A percentile compares a stretch with the other conserved stretches of the same genome.
Evolutionary conservation across 2,329 filamentous ascomycete genomes (phyloP).

Genomic region (Fusarium compactum): DNA sequence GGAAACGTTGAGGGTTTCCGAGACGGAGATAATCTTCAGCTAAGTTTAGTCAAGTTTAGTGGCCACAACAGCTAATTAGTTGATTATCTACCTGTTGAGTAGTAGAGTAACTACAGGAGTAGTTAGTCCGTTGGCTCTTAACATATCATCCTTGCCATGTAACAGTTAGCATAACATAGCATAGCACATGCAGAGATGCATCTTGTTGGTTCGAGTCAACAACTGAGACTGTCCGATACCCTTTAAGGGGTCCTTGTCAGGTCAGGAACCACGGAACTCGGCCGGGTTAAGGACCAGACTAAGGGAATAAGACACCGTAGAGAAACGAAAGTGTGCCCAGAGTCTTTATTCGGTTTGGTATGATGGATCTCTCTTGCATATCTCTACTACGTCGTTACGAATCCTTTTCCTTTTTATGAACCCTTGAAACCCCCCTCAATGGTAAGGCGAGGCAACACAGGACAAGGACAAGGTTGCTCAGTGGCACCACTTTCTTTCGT

Average conservation of each 20-base stretch:
- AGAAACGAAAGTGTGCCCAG: not conserved
- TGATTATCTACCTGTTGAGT: not conserved
- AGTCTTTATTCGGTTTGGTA: slow-evolving; percentile 13
- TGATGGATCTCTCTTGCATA: slow-evolving; percentile 12
- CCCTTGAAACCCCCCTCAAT: slow-evolving; percentile 2
- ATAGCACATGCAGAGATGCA: slow-evolving; percentile 17
- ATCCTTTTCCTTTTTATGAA: not conserved
- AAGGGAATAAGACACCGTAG: not conserved
- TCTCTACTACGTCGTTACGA: not conserved
- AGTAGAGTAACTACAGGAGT: not conserved
- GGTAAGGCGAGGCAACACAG: not conserved
- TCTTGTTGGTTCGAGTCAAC: slow-evolving; percentile 5
- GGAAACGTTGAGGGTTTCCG: slow-evolving; percentile 1
- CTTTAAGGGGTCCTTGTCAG: slow-evolving; percentile 3
- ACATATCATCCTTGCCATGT: not conserved
- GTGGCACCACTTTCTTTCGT: slow-evolving; percentile 5
- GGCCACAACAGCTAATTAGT: not conserved
- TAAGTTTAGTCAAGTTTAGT: not conserved
- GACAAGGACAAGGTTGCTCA: not conserved
- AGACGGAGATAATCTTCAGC: not conserved
- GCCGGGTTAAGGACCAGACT: not conserved
- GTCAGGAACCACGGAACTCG: not conserved
- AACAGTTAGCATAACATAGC: not conserved
- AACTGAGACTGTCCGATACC: slow-evolving; percentile 1
- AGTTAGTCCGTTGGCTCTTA: not conserved